phyloP scores from a whole-genome alignment of 2,329 filamentous ascomycete genomes.

The Neonectria faginata region DNA sequence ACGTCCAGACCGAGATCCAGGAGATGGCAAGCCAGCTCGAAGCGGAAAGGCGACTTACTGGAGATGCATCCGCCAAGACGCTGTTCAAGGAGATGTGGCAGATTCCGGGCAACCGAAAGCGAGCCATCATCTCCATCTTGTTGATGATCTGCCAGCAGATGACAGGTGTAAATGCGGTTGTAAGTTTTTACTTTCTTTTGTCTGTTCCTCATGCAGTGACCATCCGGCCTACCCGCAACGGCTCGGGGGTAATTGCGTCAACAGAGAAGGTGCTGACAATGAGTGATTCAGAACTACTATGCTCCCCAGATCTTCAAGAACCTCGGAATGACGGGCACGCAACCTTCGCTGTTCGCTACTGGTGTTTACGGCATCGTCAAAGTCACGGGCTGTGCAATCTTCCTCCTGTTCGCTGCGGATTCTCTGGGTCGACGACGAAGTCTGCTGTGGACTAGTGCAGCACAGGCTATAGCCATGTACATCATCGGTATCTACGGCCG shows the following conservation, averaged over 20 bases:
- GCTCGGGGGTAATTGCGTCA: neutral
- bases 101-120: conserved; percentile 71
- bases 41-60: conserved; percentile 68
- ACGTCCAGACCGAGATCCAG: conserved; percentile 68
- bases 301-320: conserved; percentile 76
- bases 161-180: conserved; percentile 66
- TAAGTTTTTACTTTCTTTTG: conserved; percentile 10
- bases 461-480: conserved; percentile 72
- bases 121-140: conserved; percentile 70
- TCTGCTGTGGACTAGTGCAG: conserved; percentile 73
- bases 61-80: conserved; percentile 65
- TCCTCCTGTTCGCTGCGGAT: conserved; percentile 76
- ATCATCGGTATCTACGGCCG: conserved; percentile 79
- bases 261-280: neutral
- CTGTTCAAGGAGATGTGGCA: conserved; percentile 73
- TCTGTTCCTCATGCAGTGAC: neutral
- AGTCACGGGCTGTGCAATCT: conserved; percentile 70
- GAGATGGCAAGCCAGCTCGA: conserved; percentile 73
- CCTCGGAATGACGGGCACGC: conserved; percentile 68
- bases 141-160: conserved; percentile 78
- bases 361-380: conserved; percentile 81
- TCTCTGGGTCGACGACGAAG: conserved; percentile 72
- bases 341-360: conserved; percentile 75
- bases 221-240: too few relatives aligned
- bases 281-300: conserved; percentile 68